Conservation (phyloP, 768 basidiomycete genomes). For the Naganishia antarctica region DNA sequence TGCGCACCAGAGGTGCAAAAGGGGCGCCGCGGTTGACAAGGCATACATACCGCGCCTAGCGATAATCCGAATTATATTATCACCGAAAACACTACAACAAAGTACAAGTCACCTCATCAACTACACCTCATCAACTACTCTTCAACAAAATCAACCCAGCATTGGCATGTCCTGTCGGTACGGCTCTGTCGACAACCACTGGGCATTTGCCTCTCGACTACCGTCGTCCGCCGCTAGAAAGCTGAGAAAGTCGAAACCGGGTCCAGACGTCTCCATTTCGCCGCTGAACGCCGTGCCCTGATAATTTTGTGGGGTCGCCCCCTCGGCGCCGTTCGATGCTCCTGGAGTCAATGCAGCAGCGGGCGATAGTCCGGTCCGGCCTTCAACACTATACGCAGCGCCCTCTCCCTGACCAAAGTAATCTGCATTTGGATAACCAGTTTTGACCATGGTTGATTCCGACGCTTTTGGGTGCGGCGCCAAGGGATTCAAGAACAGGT, state of each 20-base stretch:
- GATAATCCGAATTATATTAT: too few species aligned
- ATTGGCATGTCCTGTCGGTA: constrained; percentile 32
- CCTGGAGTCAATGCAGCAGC: not conserved
- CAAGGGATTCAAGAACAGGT: constrained; percentile 49
- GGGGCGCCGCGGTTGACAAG: too few species aligned
- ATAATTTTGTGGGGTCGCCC: not conserved
- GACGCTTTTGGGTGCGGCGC: constrained; percentile 46
- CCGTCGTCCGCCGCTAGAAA: constrained; percentile 46
- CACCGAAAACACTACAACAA: not conserved
- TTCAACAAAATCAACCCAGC: constrained; percentile 16
- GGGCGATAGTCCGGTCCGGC: not conserved
- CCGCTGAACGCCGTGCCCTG: not conserved
- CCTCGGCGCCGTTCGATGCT: not conserved
- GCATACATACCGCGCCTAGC: too few species aligned
- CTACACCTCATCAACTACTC: not conserved
- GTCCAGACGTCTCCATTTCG: constrained; percentile 24
- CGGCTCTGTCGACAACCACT: constrained; percentile 31
- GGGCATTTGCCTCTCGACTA: constrained; percentile 34
- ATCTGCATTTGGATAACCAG: constrained; percentile 5
- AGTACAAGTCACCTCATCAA: too few species aligned
- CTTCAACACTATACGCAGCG: not conserved
- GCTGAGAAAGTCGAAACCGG: constrained; percentile 39
- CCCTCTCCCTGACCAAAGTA: constrained; percentile 5
- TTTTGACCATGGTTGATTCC: constrained; percentile 40
- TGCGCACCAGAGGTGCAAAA: too few species aligned